phyloP scores from a whole-genome alignment of 2,329 filamentous ascomycete species.

The Graphilbum ipis-grandicollis region DNA sequence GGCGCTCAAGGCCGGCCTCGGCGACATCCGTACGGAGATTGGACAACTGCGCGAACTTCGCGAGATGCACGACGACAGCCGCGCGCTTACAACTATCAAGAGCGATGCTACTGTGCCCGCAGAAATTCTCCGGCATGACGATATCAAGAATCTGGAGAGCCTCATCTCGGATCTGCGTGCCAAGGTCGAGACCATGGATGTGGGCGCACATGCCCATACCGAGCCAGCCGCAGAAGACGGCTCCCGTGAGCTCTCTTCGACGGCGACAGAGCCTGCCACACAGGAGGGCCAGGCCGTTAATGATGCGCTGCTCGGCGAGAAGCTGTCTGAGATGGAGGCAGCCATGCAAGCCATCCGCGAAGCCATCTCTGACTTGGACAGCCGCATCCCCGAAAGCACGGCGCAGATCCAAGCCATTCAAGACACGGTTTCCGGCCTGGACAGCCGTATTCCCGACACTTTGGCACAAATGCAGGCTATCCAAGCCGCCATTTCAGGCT shows the following conservation, averaged over 20 bases:
- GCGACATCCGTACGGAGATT: slow-evolving; percentile 60
- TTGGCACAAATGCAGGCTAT: slow-evolving; percentile 29
- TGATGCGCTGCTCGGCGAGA: slow-evolving; percentile 12
- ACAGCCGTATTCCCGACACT: not conserved
- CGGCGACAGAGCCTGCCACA: no score
- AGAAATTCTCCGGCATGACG: slow-evolving; percentile 45
- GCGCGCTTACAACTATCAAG: slow-evolving; percentile 34
- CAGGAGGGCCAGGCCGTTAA: no score
- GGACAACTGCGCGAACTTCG: no score
- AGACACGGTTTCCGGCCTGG: slow-evolving; percentile 17
- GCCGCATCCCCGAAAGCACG: not conserved
- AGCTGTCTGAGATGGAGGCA: slow-evolving; percentile 26
- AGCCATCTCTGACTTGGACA: slow-evolving; percentile 15
- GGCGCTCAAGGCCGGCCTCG: slow-evolving; percentile 67
- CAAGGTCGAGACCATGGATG: slow-evolving; percentile 66
- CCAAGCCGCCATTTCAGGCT: slow-evolving; percentile 18
- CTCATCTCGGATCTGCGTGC: slow-evolving; percentile 66
- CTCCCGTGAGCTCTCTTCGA: no score
- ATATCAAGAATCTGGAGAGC: slow-evolving; percentile 72
- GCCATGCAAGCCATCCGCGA: slow-evolving; percentile 28
- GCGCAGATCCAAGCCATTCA: slow-evolving; percentile 28
- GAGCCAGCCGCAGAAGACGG: not conserved
- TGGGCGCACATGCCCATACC: not conserved
- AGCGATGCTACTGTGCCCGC: slow-evolving; percentile 31
- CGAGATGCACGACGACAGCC: slow-evolving; percentile 44